Percentiles rank a stretch among this genome's conserved stretches.
Evolutionary conservation across 768 basidiomycete species (phyloP).

Genomic region (Terana coerulea): DNA sequence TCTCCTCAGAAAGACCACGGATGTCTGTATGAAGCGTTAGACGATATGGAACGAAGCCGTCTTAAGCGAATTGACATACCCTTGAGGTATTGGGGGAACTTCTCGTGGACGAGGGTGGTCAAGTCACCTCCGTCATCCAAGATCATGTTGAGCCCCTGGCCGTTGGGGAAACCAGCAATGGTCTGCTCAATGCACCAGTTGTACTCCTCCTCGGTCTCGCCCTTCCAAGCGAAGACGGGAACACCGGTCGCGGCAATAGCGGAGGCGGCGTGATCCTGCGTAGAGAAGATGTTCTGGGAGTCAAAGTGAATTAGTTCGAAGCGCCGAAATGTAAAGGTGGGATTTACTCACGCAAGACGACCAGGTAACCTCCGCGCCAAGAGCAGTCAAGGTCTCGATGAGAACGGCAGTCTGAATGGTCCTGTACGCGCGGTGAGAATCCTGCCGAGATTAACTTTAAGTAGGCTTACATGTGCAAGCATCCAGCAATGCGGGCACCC

Average conservation of each 20-base stretch:
- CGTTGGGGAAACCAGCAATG: slow-evolving; percentile 78
- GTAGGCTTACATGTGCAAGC: slow-evolving; percentile 83
- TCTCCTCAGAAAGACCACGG: slow-evolving; percentile 96
- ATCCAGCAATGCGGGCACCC: slow-evolving; percentile 95
- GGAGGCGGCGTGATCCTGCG: slow-evolving; percentile 98
- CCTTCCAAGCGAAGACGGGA: slow-evolving; percentile 99
- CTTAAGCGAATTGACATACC: slow-evolving; percentile 37
- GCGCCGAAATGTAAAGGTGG: background rate
- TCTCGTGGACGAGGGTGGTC: slow-evolving; percentile 92
- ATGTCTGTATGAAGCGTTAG: slow-evolving; percentile 49
- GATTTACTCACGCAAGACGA: slow-evolving; percentile 80
- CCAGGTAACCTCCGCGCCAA: slow-evolving; percentile 98
- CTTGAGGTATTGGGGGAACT: slow-evolving; percentile 85
- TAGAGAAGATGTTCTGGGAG: slow-evolving; percentile 98
- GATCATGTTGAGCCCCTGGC: slow-evolving; percentile 94
- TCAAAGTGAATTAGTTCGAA: background rate
- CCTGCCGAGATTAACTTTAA: background rate
- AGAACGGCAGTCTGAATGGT: slow-evolving; percentile 98
- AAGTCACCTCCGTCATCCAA: slow-evolving; percentile 99
- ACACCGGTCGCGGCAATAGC: slow-evolving; percentile 98
- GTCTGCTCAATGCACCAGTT: slow-evolving; percentile 98
- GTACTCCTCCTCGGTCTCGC: slow-evolving; percentile 99
- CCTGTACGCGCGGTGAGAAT: slow-evolving; percentile 42
- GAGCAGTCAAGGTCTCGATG: slow-evolving; percentile 93
- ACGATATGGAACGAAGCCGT: no score